Evolutionary conservation across 352 stramenopile genomes (phyloP).

Genomic region (Peronosclerospora sorghi): DNA sequence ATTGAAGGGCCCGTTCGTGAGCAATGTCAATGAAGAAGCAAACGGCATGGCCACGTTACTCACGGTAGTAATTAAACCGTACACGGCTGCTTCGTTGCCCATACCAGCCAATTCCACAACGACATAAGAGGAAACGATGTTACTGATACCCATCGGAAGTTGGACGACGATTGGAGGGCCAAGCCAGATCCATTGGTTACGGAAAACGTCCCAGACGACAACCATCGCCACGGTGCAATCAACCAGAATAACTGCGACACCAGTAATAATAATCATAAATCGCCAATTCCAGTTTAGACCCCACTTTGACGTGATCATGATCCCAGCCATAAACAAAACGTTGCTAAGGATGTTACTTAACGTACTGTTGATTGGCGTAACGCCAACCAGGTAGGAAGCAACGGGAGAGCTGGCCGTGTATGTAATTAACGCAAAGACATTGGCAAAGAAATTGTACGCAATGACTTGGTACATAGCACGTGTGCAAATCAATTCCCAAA

Average conservation of each 20-base stretch:
- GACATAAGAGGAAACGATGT: slow-evolving; percentile 51
- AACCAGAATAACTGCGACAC: slow-evolving; percentile 23
- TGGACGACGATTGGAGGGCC: slow-evolving; percentile 40
- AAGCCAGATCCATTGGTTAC: slow-evolving; percentile 58
- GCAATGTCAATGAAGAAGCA: slow-evolving; percentile 31
- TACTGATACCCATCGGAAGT: slow-evolving; percentile 36
- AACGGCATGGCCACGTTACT: slow-evolving; percentile 41
- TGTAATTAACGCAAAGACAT: slow-evolving; percentile 49
- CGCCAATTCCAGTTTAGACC: slow-evolving; percentile 56
- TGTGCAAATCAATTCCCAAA: slow-evolving; percentile 39
- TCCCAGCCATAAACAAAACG: slow-evolving; percentile 25
- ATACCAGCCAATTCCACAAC: slow-evolving; percentile 44
- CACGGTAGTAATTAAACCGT: slow-evolving; percentile 42
- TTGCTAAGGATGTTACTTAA: slow-evolving; percentile 38
- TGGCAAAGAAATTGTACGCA: slow-evolving; percentile 50
- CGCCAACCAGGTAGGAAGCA: slow-evolving; percentile 41
- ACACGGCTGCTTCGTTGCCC: slow-evolving; percentile 43
- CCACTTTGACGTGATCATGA: slow-evolving; percentile 31
- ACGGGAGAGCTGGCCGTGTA: slow-evolving; percentile 39
- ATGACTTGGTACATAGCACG: slow-evolving; percentile 33
- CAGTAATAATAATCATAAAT: slow-evolving; percentile 27
- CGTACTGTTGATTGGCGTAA: slow-evolving; percentile 43
- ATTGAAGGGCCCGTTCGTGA: slow-evolving; percentile 41
- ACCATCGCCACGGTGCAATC: slow-evolving; percentile 45
- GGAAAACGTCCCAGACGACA: slow-evolving; percentile 38